Conservation (phyloP, 176 grass and related monocot species). For the Musa troglodytarum region DNA sequence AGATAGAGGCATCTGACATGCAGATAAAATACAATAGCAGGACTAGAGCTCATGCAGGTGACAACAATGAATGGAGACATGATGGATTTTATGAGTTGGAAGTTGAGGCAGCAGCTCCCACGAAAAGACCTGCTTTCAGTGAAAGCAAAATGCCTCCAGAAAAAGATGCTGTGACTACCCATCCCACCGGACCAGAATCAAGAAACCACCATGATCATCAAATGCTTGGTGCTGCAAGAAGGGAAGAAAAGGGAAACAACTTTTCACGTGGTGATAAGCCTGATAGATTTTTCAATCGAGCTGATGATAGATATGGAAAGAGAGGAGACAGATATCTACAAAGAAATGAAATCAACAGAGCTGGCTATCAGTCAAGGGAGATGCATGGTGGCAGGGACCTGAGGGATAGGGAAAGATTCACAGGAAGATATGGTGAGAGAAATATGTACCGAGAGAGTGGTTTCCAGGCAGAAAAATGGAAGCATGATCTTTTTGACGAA, state of each 20-base stretch:
- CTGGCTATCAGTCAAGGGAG: conserved; percentile 49
- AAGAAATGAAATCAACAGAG: conserved; percentile 37
- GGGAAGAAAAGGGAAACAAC: conserved; percentile 40
- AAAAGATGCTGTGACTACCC: neutral
- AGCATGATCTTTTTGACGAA: conserved; percentile 92
- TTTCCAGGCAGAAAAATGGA: conserved; percentile 71
- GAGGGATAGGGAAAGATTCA: conserved; percentile 51
- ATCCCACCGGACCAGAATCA: conserved; percentile 18
- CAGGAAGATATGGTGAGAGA: conserved; percentile 27
- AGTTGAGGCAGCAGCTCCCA: conserved; percentile 26
- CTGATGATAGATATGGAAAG: conserved; percentile 39
- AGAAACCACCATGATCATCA: conserved; percentile 32
- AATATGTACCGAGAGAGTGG: conserved; percentile 21
- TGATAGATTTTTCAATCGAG: neutral
- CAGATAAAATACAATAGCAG: conserved; percentile 24
- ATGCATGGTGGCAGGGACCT: conserved; percentile 44
- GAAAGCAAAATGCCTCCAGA: conserved; percentile 33
- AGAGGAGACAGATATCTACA: conserved; percentile 39
- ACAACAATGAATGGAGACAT: conserved; percentile 46
- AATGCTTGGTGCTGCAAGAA: conserved; percentile 28
- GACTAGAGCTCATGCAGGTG: conserved; percentile 23
- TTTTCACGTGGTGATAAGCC: conserved; percentile 15
- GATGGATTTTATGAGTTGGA: conserved; percentile 64
- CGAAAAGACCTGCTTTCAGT: conserved; percentile 45
- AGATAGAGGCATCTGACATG: conserved; percentile 18